Evolutionary conservation across 176 grass and related monocot species (phyloP).

Genomic region (Ensete glaucum): DNA sequence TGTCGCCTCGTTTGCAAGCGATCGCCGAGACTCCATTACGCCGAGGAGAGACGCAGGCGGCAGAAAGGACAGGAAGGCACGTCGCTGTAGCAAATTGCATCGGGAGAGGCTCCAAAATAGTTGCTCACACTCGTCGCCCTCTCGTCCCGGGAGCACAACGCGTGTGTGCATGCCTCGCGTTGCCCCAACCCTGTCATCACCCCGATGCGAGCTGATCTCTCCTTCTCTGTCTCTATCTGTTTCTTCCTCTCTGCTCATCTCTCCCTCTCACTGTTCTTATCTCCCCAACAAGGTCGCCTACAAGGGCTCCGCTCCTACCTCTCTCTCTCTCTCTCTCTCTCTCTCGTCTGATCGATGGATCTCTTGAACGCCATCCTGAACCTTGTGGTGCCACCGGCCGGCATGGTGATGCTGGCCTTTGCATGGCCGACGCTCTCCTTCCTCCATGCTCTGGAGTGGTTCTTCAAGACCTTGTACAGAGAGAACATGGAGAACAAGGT

Average conservation of each 20-base stretch:
- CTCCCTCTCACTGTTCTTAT: background rate
- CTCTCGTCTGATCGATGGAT: constrained; percentile 6
- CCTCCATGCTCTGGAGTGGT: constrained; percentile 29
- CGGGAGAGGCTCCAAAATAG: background rate
- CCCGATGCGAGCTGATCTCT: background rate
- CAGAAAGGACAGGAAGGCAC: too few relatives aligned
- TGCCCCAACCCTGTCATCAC: background rate
- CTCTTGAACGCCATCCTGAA: constrained; percentile 39
- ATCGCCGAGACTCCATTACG: too few relatives aligned
- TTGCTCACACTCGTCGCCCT: background rate
- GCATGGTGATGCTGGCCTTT: constrained; percentile 40
- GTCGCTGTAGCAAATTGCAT: background rate
- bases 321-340: background rate
- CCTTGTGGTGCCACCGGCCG: constrained; percentile 69
- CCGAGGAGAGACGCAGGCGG: too few relatives aligned
- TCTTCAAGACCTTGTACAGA: constrained; percentile 35
- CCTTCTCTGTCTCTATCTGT: constrained; percentile 8
- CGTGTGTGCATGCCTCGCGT: background rate
- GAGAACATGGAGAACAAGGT: constrained; percentile 64
- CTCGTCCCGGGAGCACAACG: background rate
- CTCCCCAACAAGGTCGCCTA: too few relatives aligned
- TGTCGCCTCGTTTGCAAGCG: too few relatives aligned
- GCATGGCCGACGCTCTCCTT: constrained; percentile 58
- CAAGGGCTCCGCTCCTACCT: background rate
- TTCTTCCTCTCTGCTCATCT: background rate